Base-by-base conservation (phyloP, 2,329 filamentous ascomycete species). In the Colletotrichum melonis region DNA sequence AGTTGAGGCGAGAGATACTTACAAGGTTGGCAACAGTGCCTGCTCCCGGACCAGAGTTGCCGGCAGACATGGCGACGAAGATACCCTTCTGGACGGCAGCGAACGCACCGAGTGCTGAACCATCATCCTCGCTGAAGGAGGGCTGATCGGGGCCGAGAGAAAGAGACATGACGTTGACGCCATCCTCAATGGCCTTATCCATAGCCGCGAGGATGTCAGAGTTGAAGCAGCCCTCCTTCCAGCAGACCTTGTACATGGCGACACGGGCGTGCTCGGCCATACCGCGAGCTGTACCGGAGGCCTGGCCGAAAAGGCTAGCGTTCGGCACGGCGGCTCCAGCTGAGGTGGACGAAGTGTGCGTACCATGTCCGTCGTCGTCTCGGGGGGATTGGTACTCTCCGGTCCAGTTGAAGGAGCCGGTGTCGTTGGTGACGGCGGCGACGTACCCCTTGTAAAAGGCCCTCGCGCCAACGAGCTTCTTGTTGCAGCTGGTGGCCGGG, bases 381-480 rank as follows among this genome's bases (percentile, higher is more conserved):
- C 57, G 22, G 3, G 69, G 16, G 11, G 69, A 72, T 24, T 54
- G 26, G 16, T n/a, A 63, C 11, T 58, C 19, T 12, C 58, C 54
- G 38, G 58, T 63, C 69, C 65, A 63, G 52, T 58, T 69, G 38
- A 42, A 69, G 28, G 30, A 32, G 16, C 14, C 38, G 9, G 19
- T 67, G 5, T 19, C 32, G n/a, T 58, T n/a, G 16, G 28, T 42
- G 0, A n/a, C 2, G 1, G 16, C 28, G 16, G 52, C 69, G 2
- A 63, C 57, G 28, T 49, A 59, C 0, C 62, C 74, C 52, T 69
- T 72, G 32, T 32, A 73, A 30, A 62, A 75, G 28, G 52, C 58
- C 26, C 67, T 67, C 11, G 72, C 74, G 24, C 74, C 74, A 16
- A 76, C 63, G 24, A 76, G 60, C 56, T 76, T 76, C 16, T 63